Percentiles rank a stretch among this genome's conserved stretches.
Conservation (phyloP, 371 early-diverging fungal species). For the Syncephalastrum contaminatum region DNA sequence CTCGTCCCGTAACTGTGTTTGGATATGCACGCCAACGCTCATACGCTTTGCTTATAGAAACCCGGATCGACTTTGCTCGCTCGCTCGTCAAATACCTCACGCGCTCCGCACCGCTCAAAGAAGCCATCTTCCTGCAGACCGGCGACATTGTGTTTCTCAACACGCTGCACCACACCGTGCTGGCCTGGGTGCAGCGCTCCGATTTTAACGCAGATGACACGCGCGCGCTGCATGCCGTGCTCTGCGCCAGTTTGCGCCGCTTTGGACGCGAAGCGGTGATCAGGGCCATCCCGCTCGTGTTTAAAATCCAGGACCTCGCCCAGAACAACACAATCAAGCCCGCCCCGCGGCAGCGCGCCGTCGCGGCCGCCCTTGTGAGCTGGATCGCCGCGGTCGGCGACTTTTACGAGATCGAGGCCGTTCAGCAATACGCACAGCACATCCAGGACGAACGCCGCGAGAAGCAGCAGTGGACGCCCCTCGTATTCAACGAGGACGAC, state of each 20-base stretch:
- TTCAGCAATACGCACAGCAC: slow-evolving; percentile 7
- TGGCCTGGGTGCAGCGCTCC: slow-evolving; percentile 42
- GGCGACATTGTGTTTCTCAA: slow-evolving; percentile 42
- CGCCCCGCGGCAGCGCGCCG: slow-evolving; percentile 42
- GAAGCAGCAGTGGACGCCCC: slow-evolving; percentile 7
- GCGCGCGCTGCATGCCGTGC: slow-evolving; percentile 44
- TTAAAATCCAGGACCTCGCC: slow-evolving; percentile 44
- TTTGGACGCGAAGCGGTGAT: slow-evolving; percentile 52
- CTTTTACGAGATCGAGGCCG: slow-evolving; percentile 5
- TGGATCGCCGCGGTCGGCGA: slow-evolving; percentile 23
- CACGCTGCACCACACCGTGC: slow-evolving; percentile 43
- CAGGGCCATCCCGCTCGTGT: slow-evolving; percentile 53
- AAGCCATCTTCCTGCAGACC: slow-evolving; percentile 7
- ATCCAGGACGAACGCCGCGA: slow-evolving; percentile 9
- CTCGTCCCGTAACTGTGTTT: too few species aligned
- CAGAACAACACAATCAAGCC: slow-evolving; percentile 19
- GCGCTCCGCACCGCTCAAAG: slow-evolving; percentile 2
- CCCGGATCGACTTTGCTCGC: slow-evolving; percentile 27
- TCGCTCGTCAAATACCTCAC: slow-evolving; percentile 23
- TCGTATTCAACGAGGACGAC: background rate
- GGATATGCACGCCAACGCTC: too few species aligned
- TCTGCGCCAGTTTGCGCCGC: slow-evolving; percentile 37
- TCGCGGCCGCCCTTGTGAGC: slow-evolving; percentile 46
- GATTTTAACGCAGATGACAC: slow-evolving; percentile 54
- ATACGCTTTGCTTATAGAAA: slow-evolving; percentile 11